These are phyloP conservation scores for Avena sativa DNA, from an alignment of 176 grass and related monocot genomes.

Conservation along the genomic window DNA sequence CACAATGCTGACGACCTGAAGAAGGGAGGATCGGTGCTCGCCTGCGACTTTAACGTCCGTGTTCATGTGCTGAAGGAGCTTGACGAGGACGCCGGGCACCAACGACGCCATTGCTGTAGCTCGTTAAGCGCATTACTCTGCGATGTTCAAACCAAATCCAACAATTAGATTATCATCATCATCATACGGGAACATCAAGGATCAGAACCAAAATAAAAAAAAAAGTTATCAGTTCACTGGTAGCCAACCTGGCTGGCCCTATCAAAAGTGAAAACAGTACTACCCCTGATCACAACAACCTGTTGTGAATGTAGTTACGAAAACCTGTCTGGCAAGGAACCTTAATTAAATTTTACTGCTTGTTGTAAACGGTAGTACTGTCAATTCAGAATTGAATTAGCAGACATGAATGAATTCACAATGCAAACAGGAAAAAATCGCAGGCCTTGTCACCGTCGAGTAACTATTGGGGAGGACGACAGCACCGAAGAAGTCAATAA, in stretches of 20 bases:
- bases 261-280: constrained; percentile 34
- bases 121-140: constrained; percentile 64
- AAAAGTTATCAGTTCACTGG: neutral
- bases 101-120: constrained; percentile 70
- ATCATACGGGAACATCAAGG: neutral
- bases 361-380: neutral
- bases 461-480: neutral
- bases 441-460: neutral
- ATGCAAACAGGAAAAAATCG: neutral
- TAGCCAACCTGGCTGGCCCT: constrained; percentile 23
- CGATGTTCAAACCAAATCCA: neutral
- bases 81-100: constrained; percentile 80
- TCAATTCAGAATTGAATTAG: neutral
- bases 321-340: constrained; percentile 39
- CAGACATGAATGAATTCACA: neutral
- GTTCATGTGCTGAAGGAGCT: constrained; percentile 92
- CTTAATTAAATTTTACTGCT: constrained; percentile 34
- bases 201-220: neutral
- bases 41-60: constrained; percentile 64
- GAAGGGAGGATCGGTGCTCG: constrained; percentile 79
- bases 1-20: constrained; percentile 92
- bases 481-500: constrained; percentile 26
- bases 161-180: neutral
- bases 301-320: constrained; percentile 26
- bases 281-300: constrained; percentile 33